Percentiles rank a stretch among this genome's conserved stretches.
phyloP scores from a whole-genome alignment of 768 basidiomycete genomes.

The Suillus occidentalis region DNA sequence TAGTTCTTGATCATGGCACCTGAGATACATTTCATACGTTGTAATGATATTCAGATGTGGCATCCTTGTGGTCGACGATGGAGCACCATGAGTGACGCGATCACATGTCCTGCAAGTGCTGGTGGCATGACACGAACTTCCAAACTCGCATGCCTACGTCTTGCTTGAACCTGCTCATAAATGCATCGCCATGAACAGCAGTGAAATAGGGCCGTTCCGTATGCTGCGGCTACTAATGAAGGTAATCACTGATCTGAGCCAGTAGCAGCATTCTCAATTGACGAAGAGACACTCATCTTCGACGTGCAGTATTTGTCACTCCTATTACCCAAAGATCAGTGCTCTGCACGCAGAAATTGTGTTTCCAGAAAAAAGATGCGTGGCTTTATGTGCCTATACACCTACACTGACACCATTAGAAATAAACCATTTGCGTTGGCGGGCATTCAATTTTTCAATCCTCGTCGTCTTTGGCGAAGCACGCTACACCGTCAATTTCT shows the following conservation, averaged over 20 bases:
- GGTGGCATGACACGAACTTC: too few relatives aligned
- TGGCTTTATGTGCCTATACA: not conserved
- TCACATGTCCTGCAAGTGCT: too few relatives aligned
- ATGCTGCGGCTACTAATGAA: too few relatives aligned
- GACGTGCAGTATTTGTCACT: slow-evolving; percentile 59
- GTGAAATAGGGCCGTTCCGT: too few relatives aligned
- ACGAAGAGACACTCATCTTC: slow-evolving; percentile 56
- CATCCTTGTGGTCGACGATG: too few relatives aligned
- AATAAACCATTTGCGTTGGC: slow-evolving; percentile 20
- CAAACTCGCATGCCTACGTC: too few relatives aligned
- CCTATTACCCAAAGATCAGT: slow-evolving; percentile 63
- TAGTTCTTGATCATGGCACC: not conserved
- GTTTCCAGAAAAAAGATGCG: slow-evolving; percentile 60
- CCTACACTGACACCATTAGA: too few relatives aligned
- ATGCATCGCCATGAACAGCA: too few relatives aligned
- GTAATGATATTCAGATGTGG: not conserved
- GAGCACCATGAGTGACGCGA: not conserved
- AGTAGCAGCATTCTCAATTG: slow-evolving; percentile 66
- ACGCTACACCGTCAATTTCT: slow-evolving; percentile 51
- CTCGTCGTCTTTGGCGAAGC: too few relatives aligned
- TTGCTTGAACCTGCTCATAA: too few relatives aligned
- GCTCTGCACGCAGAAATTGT: slow-evolving; percentile 65
- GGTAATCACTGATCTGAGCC: slow-evolving; percentile 21
- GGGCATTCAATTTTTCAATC: slow-evolving; percentile 38
- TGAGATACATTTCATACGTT: not conserved